Evolutionary conservation across 257 asterid genomes (phyloP).

Genomic region (Parsonsia alboflavescens): DNA sequence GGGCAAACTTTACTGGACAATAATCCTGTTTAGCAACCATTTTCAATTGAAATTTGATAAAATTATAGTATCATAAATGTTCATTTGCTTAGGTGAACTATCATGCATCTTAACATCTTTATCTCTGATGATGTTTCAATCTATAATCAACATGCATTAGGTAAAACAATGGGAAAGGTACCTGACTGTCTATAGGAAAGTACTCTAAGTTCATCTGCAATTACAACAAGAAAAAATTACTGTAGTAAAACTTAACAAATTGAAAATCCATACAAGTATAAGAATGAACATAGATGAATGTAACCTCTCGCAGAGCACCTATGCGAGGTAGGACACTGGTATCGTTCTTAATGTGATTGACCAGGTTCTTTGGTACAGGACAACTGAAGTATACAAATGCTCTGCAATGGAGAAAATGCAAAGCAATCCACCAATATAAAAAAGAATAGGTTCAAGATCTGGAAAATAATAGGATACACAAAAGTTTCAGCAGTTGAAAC

Average conservation of each 20-base stretch:
- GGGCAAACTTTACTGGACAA: not conserved
- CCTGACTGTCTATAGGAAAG: conserved; percentile 90
- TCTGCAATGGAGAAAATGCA: conserved; percentile 38
- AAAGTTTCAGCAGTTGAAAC: conserved; percentile 18
- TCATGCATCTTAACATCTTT: not conserved
- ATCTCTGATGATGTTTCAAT: not conserved
- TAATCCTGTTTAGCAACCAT: not conserved
- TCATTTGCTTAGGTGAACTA: not conserved
- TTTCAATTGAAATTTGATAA: not conserved
- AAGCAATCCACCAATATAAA: conserved; percentile 14
- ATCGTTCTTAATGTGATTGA: conserved; percentile 83
- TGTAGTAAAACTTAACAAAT: conserved; percentile 8
- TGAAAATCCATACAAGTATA: not conserved
- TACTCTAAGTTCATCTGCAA: conserved; percentile 94
- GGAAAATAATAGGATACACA: not conserved
- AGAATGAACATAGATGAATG: conserved; percentile 6
- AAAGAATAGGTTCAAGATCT: conserved; percentile 13
- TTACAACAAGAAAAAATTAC: conserved; percentile 19
- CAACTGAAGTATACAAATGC: conserved; percentile 90
- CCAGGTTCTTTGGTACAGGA: conserved; percentile 70
- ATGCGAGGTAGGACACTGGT: conserved; percentile 91
- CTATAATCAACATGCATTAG: not conserved
- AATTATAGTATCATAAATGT: not conserved
- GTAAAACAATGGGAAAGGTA: conserved; percentile 21
- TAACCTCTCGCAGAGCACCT: conserved; percentile 93